These are phyloP conservation scores for Scenedesmus sp. DNA, from an alignment of 163 green algal genomes.

Conservation along the genomic window DNA sequence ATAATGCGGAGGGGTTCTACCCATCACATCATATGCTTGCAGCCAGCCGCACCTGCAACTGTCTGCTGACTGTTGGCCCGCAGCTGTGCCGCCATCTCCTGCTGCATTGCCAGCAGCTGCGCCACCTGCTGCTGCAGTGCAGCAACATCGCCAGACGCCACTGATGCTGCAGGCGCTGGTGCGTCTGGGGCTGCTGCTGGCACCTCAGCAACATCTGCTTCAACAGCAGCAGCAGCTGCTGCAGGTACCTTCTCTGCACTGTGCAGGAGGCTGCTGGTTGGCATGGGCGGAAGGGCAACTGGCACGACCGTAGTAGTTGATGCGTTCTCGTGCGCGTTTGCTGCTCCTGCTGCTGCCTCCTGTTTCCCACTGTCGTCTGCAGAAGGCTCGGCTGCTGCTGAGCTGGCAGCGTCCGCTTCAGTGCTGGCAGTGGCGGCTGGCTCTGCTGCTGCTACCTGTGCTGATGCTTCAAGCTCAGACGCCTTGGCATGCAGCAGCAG, in stretches of 20 bases:
- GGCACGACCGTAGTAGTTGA: background rate
- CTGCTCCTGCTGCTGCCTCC: background rate
- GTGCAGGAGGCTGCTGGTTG: conserved; percentile 44
- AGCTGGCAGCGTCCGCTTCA: conserved; percentile 8
- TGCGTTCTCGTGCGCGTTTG: background rate
- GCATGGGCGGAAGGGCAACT: conserved; percentile 35
- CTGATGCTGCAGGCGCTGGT: conserved; percentile 19
- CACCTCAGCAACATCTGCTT: conserved; percentile 7
- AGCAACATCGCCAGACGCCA: conserved; percentile 26
- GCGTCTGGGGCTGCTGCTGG: background rate
- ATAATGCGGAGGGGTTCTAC: too few species aligned
- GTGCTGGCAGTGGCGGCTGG: background rate
- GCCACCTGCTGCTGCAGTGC: conserved; percentile 53
- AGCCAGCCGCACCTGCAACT: conserved; percentile 1
- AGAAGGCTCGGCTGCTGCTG: background rate
- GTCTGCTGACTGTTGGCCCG: conserved; percentile 31
- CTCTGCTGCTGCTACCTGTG: background rate
- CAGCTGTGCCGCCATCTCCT: conserved; percentile 44
- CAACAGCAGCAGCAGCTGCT: background rate
- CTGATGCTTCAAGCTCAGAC: background rate
- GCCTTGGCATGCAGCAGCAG: conserved; percentile 41
- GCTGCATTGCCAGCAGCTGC: conserved; percentile 48
- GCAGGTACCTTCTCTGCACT: conserved; percentile 41
- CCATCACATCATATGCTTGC: background rate
- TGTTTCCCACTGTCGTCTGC: background rate